Percentiles rank a stretch among this genome's conserved stretches.
Conservation (phyloP, 2,329 filamentous ascomycete species). For the Alternaria longipes region DNA sequence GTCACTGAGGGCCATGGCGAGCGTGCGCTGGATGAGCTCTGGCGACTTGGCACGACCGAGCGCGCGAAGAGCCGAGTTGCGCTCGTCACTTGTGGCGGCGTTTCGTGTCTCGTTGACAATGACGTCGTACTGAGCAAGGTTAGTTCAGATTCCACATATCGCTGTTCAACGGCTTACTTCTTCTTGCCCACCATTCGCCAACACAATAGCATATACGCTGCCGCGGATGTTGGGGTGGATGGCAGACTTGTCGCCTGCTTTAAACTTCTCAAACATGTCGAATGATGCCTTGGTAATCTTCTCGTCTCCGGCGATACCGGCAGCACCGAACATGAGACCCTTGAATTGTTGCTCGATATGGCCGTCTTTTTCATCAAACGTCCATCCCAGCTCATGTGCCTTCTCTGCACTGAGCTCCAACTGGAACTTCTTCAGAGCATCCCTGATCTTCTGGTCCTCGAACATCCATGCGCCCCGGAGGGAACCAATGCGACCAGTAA, state of each 20-base stretch:
- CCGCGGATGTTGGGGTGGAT: conserved; percentile 91
- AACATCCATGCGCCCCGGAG: conserved; percentile 89
- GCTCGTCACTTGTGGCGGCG: conserved; percentile 83
- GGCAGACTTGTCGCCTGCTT: conserved; percentile 78
- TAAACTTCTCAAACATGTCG: conserved; percentile 89
- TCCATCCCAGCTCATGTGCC: conserved; percentile 88
- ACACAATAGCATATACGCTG: conserved; percentile 83
- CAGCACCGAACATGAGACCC: conserved; percentile 84
- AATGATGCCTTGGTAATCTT: conserved; percentile 80
- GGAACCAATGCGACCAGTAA: conserved; percentile 78
- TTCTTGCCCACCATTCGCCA: conserved; percentile 84
- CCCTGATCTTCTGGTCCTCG: conserved; percentile 75
- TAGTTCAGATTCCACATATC: conserved; percentile 21
- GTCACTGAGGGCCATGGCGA: conserved; percentile 76
- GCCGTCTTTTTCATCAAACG: conserved; percentile 82
- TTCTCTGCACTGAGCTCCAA: conserved; percentile 78
- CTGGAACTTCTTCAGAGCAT: conserved; percentile 85
- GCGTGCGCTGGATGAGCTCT: conserved; percentile 81
- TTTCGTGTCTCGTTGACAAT: conserved; percentile 78
- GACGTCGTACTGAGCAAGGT: conserved; percentile 70
- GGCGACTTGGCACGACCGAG: conserved; percentile 82
- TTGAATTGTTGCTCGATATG: conserved; percentile 97
- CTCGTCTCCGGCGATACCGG: conserved; percentile 82
- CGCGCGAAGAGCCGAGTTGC: conserved; percentile 86
- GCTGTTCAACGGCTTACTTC: conserved; percentile 64